Evolutionary conservation across 768 basidiomycete genomes (phyloP), one percentile per base, ranked within the genome.

Genomic region (Hericium erinaceus): DNA sequence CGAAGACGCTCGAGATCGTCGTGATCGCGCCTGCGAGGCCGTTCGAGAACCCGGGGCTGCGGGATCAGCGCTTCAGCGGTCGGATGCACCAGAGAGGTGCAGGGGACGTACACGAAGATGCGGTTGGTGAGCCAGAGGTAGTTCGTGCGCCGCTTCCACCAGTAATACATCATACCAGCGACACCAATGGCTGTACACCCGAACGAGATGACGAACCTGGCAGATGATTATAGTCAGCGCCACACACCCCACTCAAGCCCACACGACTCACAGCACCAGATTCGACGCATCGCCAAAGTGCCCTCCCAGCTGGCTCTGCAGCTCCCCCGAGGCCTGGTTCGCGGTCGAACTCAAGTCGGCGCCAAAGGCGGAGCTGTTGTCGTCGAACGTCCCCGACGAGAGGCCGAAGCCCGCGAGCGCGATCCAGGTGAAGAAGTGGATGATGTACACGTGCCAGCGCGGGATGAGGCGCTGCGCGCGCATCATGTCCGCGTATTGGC

Each of bases 361-460:
- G 49, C 49, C 28, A 12, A 37, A 24, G 28, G 18, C 24, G 24
- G 10, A 37, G 8, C 16, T 22, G 41, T n/a, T 55, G 11, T 2
- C n/a, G 6, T 2, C 15, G 50, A 61, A 61, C 51, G 60, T 61
- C 28, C 57, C 57, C 37, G 60, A 57, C 18, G 58, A 48, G 11
- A 61, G 54, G 41, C 58, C 54, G 57, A 61, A 61, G 24, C 60
- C 60, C 4, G 57, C 60, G 9, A 61, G 60, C 37, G 58, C 22
- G 18, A 58, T 38, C 60, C 60, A 61, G 16, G 60, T 61, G 60
- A 54, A 58, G 28, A 58, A 26, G 44, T 41, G 13, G 18, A 58
- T 48, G 39, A 58, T 22, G 41, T 56, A 12, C 48, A 44, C 51
- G 46, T 61, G 50, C 56, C 48, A 37, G 3, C 24, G 50, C 16